Evolutionary conservation across 495 filamentous ascomycete genomes (phyloP).

Genomic region (Tuber brumale): DNA sequence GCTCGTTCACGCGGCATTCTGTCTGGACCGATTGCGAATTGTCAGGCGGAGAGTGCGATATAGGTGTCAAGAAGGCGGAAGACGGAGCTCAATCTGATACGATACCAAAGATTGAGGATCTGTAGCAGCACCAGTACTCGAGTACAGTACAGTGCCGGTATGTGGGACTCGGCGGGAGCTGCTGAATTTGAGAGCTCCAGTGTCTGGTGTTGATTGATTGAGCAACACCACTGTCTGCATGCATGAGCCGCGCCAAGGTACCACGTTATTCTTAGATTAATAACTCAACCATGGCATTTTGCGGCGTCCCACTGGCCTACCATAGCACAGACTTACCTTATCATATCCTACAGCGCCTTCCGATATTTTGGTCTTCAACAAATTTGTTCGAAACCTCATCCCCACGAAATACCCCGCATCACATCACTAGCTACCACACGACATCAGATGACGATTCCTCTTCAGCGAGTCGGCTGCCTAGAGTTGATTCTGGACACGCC

Average conservation of each 20-base stretch:
- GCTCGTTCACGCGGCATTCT: constrained; percentile 40
- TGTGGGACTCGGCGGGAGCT: background rate
- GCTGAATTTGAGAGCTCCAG: background rate
- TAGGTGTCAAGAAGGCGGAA: background rate
- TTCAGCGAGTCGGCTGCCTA: constrained; percentile 39
- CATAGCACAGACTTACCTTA: background rate
- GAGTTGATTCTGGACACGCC: constrained; percentile 44
- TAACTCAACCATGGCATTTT: background rate
- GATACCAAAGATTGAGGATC: background rate
- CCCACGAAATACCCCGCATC: background rate
- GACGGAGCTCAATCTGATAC: background rate
- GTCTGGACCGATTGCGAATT: background rate
- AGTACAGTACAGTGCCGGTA: background rate
- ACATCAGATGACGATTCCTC: constrained; percentile 38
- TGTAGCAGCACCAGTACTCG: background rate
- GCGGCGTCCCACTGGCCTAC: background rate
- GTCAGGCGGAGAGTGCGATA: background rate
- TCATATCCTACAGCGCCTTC: background rate
- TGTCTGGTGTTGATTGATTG: background rate
- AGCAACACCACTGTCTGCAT: background rate
- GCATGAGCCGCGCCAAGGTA: background rate
- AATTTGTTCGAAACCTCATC: background rate
- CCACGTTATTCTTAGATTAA: background rate
- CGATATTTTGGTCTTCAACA: background rate
- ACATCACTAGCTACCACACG: constrained; percentile 4